Evolutionary conservation across 176 grass and related monocot genomes (phyloP), one percentile per base, ranked within the genome.

Genomic region (Bonia amplexicaulis): DNA sequence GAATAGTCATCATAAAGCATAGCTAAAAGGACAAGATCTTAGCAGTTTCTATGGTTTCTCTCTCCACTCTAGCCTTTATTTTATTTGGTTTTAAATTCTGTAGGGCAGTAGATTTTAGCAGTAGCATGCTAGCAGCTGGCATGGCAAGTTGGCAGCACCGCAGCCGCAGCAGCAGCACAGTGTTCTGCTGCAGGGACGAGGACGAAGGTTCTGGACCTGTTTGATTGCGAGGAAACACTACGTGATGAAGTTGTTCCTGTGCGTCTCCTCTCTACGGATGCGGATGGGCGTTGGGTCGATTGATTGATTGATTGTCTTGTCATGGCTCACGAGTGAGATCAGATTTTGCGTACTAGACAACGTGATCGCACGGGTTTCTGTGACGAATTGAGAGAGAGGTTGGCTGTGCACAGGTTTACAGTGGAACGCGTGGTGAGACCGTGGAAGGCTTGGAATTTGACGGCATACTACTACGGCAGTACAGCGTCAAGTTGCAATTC

Each of bases 31-130:
- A 33, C 3, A 33, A 33, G 2, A 33, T 33, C 31, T 33, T 33
- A 33, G 31, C 31, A 33, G 31, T 33, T 33, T 33, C 3, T 33
- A 33, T 33, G 31, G 31, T 33, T 3, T 33, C 31, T 33, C 31
- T 37, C 35, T 37, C 4, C 79, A 79, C 84, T 90, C 83, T 90
- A 27, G 62, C 69, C 69, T 85, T 89, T 76, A 76, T 52, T 86
- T 77, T 71, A 71, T 76, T 23, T 16, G 19, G 31, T 64, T 7
- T 44, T 6, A 35, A 20, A 12, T 27, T 25, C 1, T 4, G 0
- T n/a, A 39, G 12, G 16, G 16, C 10, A 23, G 22, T 48, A 12
- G 15, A 67, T 19, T 13, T 25, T 40, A 44, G 48, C 49, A 15
- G n/a, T 23, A 47, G 67, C 10, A 2, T 10, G 22, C 16, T 2